phyloP scores from a whole-genome alignment of 129 eudicot species.

The Pulicaria dysenterica region DNA sequence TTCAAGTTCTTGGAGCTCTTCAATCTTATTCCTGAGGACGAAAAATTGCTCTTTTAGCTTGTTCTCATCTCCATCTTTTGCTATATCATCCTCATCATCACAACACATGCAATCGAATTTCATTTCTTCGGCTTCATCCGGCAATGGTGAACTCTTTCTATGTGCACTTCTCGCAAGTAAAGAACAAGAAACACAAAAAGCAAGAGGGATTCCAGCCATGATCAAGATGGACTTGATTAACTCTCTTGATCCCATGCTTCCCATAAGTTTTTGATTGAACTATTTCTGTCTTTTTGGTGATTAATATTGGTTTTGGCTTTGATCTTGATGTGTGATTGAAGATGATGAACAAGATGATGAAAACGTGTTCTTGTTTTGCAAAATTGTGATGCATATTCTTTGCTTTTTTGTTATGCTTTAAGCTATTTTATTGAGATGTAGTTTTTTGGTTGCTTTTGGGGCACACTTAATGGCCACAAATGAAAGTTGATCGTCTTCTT shows the following conservation, averaged over 20 bases:
- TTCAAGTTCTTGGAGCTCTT: constrained; percentile 55
- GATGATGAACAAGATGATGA: constrained; percentile 2
- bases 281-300: neutral
- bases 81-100: constrained; percentile 2
- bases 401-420: constrained; percentile 53
- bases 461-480: constrained; percentile 42
- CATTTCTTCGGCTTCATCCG: constrained; percentile 20
- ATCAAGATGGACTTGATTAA: constrained; percentile 50
- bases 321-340: constrained; percentile 13
- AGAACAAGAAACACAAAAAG: constrained; percentile 56
- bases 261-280: constrained; percentile 36
- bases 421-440: constrained; percentile 46
- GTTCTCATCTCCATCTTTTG: constrained; percentile 3
- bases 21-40: constrained; percentile 35
- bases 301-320: constrained; percentile 24
- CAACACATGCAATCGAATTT: neutral
- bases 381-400: constrained; percentile 48
- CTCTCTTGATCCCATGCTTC: constrained; percentile 47
- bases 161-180: constrained; percentile 32
- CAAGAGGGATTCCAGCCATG: constrained; percentile 66
- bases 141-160: constrained; percentile 28
- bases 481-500: constrained; percentile 26
- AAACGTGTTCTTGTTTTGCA: constrained; percentile 26
- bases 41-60: constrained; percentile 40
- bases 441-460: constrained; percentile 51